These are phyloP conservation scores for Fusarium sp. DNA, from an alignment of 2,329 filamentous ascomycete genomes.

Conservation along the genomic window DNA sequence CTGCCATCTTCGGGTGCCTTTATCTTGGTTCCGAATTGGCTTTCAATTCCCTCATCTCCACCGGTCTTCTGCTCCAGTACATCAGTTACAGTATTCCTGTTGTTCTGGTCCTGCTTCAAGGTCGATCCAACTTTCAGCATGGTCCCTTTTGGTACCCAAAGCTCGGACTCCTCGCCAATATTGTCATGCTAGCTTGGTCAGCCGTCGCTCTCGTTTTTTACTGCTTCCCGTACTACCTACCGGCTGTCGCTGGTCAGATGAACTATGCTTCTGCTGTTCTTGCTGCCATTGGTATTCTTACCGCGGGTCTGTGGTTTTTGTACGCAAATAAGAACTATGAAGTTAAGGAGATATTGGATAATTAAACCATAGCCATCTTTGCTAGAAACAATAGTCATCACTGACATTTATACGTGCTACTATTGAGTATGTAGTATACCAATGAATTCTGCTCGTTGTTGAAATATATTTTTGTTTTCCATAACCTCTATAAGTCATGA, in stretches of 20 bases:
- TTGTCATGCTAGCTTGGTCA: conserved; percentile 7
- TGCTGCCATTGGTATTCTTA: neutral
- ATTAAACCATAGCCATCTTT: too few species aligned
- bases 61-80: conserved; percentile 2
- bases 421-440: too few species aligned
- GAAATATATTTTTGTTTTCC: too few species aligned
- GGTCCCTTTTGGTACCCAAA: conserved; percentile 11
- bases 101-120: neutral
- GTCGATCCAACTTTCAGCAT: conserved; percentile 7
- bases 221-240: conserved; percentile 10
- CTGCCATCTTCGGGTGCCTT: conserved; percentile 7
- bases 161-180: conserved; percentile 3
- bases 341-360: neutral
- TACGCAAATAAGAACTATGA: conserved; percentile 7
- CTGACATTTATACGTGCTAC: too few species aligned
- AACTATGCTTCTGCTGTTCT: conserved; percentile 13
- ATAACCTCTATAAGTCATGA: too few species aligned
- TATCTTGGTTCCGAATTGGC: conserved; percentile 13
- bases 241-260: conserved; percentile 1
- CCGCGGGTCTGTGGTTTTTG: conserved; percentile 4
- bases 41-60: conserved; percentile 15
- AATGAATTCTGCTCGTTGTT: too few species aligned
- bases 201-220: conserved; percentile 7
- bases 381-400: too few species aligned
- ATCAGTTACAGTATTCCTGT: conserved; percentile 14